Percentiles rank a stretch among this genome's conserved stretches.
Conservation (phyloP, 192 early-diverging fungal species). For the Oehlia diaphana region DNA sequence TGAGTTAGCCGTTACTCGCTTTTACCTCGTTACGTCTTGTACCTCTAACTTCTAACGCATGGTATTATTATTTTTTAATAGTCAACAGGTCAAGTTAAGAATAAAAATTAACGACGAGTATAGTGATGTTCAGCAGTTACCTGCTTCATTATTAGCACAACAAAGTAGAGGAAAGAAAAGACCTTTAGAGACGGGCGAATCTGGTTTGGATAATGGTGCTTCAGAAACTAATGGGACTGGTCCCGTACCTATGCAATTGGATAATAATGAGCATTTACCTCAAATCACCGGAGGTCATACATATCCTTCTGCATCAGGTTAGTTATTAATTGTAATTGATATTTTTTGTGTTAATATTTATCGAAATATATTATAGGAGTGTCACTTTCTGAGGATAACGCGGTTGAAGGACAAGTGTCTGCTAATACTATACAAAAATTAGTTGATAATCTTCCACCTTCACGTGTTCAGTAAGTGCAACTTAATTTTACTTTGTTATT, state of each 20-base stretch:
- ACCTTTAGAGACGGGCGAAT: neutral
- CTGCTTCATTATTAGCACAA: slow-evolving; percentile 12
- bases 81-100: slow-evolving; percentile 15
- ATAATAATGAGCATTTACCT: neutral
- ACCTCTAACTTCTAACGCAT: neutral
- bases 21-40: neutral
- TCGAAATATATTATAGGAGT: neutral
- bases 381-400: slow-evolving; percentile 6
- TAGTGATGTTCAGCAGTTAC: slow-evolving; percentile 16
- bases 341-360: neutral
- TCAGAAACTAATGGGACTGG: neutral
- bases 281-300: slow-evolving; percentile 12
- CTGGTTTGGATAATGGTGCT: neutral
- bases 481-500: neutral
- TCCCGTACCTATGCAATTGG: neutral
- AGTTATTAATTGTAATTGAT: neutral
- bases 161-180: slow-evolving; percentile 1
- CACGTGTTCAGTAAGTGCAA: slow-evolving; percentile 15
- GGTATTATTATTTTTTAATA: neutral
- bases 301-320: slow-evolving; percentile 19
- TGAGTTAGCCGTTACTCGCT: neutral
- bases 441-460: slow-evolving; percentile 21
- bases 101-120: slow-evolving; percentile 29
- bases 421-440: slow-evolving; percentile 3
- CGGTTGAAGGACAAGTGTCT: slow-evolving; percentile 17